Evolutionary conservation across 208 protist genomes (phyloP).

Genomic region (Angomonas deanei): DNA sequence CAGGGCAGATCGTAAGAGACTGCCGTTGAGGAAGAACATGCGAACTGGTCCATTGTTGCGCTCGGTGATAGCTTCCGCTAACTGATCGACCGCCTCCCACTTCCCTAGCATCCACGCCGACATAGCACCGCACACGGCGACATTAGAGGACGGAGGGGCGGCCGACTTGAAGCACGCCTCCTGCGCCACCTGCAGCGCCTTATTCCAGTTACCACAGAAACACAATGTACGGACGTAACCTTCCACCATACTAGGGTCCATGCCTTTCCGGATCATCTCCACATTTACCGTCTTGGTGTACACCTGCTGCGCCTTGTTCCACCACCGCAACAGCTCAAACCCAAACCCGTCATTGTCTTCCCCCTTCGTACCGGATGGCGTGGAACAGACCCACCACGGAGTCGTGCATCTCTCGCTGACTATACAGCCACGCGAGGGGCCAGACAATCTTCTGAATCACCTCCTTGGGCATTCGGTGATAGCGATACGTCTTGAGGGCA

Average conservation of each 20-base stretch:
- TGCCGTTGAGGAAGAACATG: constrained; percentile 76
- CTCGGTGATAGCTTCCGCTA: constrained; percentile 80
- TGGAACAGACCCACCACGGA: constrained; percentile 85
- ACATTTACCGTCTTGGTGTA: constrained; percentile 58
- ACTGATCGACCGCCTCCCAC: constrained; percentile 72
- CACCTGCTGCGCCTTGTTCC: constrained; percentile 74
- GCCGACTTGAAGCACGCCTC: constrained; percentile 25
- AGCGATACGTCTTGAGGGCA: constrained; percentile 67
- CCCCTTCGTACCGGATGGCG: constrained; percentile 63
- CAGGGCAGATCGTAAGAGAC: constrained; percentile 31
- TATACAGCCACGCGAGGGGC: constrained; percentile 86
- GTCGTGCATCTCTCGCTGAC: constrained; percentile 88
- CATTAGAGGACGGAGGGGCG: constrained; percentile 40
- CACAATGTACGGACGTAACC: constrained; percentile 88
- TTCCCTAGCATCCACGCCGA: constrained; percentile 77
- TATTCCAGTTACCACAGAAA: constrained; percentile 82
- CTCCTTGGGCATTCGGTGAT: constrained; percentile 57
- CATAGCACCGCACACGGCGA: constrained; percentile 73
- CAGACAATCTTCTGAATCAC: constrained; percentile 73
- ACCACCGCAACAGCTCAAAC: constrained; percentile 84
- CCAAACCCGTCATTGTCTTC: constrained; percentile 77
- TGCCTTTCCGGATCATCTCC: constrained; percentile 13
- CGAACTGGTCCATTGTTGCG: constrained; percentile 50
- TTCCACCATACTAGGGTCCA: constrained; percentile 23
- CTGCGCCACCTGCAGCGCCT: constrained; percentile 52